A percentile compares a stretch with the other conserved stretches of the same genome.
Evolutionary conservation across 352 stramenopile genomes (phyloP).

Genomic region (Globisporangium splendens): DNA sequence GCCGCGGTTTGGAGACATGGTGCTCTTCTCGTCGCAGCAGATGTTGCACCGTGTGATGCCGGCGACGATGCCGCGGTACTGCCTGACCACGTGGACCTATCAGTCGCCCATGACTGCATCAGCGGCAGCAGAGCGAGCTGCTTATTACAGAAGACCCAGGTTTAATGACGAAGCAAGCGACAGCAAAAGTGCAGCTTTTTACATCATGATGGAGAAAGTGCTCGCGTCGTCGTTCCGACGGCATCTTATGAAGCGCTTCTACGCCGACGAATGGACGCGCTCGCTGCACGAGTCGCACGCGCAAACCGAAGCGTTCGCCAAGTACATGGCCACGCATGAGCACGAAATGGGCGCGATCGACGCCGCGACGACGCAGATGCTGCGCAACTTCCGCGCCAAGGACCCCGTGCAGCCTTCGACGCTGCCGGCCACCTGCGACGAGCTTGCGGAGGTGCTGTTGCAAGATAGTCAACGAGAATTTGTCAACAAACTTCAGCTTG

Average conservation of each 20-base stretch:
- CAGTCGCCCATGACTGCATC: conserved; percentile 15
- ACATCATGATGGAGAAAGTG: conserved; percentile 45
- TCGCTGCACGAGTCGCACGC: conserved; percentile 61
- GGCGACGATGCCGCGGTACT: conserved; percentile 38
- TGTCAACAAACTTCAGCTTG: conserved; percentile 26
- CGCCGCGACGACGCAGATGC: conserved; percentile 47
- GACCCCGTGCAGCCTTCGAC: conserved; percentile 19
- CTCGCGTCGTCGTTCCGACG: conserved; percentile 54
- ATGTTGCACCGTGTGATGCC: conserved; percentile 80
- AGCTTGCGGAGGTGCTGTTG: conserved; percentile 27
- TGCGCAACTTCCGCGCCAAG: conserved; percentile 55
- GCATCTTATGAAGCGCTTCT: conserved; percentile 57
- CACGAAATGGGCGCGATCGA: conserved; percentile 48
- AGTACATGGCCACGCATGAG: conserved; percentile 65
- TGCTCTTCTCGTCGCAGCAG: conserved; percentile 76
- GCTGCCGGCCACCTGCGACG: conserved; percentile 27
- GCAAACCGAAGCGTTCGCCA: conserved; percentile 41
- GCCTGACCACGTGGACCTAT: conserved; percentile 77
- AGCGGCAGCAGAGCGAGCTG: conserved; percentile 17
- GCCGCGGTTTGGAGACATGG: conserved; percentile 59
- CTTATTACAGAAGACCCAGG: conserved; percentile 18
- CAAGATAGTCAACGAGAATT: conserved; percentile 14
- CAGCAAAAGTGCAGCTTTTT: conserved; percentile 10
- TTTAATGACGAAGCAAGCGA: not conserved
- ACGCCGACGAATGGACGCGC: conserved; percentile 47